These are phyloP conservation scores for Colletotrichum simmondsii DNA, from an alignment of 2,329 filamentous ascomycete genomes.

Conservation along the genomic window DNA sequence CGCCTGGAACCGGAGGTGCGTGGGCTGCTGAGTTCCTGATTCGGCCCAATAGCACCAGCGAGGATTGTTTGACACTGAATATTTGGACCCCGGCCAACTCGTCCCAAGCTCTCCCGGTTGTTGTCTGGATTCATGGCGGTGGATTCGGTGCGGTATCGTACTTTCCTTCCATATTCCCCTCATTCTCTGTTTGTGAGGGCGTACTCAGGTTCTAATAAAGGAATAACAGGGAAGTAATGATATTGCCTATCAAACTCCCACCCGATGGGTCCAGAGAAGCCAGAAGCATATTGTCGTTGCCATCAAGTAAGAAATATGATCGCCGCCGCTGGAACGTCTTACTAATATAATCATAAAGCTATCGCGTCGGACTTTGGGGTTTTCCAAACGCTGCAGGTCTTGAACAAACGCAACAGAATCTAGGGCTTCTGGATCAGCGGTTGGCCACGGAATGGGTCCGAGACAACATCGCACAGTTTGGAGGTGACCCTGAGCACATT, in stretches of 20 bases:
- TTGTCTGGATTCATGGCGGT: not conserved
- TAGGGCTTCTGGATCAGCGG: not conserved
- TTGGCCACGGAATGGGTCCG: not conserved
- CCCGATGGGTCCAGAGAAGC: not conserved
- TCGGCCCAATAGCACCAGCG: not conserved
- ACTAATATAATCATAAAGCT: not conserved
- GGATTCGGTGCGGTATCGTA: not conserved
- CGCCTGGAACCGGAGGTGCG: not conserved
- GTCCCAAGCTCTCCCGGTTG: not conserved
- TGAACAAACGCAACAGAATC: not conserved
- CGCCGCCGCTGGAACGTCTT: not conserved
- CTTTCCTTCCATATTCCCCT: not conserved
- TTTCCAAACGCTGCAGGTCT: not conserved
- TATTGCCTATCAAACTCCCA: not conserved
- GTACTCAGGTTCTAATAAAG: not conserved
- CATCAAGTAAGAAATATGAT: not conserved
- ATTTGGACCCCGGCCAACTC: not conserved
- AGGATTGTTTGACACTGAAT: not conserved
- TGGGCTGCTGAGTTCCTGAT: not conserved
- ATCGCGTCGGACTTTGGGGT: not conserved
- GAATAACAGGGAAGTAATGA: not conserved
- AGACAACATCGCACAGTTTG: not conserved
- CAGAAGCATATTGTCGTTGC: not conserved
- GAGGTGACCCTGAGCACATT: not conserved
- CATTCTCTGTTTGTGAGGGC: too few relatives aligned